Evolutionary conservation across 208 protist species (phyloP).

Genomic region (Leishmania major): DNA sequence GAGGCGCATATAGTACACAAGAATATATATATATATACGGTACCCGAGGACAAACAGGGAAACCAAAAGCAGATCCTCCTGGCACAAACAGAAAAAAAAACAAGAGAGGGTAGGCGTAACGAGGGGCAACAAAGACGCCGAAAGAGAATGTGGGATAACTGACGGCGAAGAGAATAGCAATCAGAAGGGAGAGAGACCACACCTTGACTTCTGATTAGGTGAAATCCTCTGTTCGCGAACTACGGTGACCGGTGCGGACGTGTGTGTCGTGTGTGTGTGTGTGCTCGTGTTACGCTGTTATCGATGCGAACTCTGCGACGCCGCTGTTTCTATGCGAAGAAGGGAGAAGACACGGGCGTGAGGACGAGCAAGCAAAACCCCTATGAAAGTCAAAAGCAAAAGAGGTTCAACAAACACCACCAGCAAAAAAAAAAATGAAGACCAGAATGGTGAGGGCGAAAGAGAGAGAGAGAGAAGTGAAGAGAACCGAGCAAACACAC

Average conservation of each 20-base stretch:
- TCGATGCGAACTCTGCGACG: neutral
- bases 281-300: no score
- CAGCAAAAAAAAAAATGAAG: no score
- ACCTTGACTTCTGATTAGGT: neutral
- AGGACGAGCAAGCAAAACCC: no score
- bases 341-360: neutral
- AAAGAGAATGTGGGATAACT: neutral
- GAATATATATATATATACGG: no score
- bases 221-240: neutral
- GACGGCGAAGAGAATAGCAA: neutral
- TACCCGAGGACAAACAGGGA: no score
- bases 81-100: constrained; percentile 9
- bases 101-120: neutral
- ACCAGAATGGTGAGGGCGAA: no score
- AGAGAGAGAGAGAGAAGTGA: no score
- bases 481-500: neutral
- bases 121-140: neutral
- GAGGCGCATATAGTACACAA: neutral
- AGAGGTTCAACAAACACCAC: no score
- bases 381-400: no score
- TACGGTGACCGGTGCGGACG: neutral
- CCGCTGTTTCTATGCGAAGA: neutral
- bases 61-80: no score
- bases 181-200: neutral
- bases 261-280: neutral